These are phyloP conservation scores for Elongisporangium prolatum DNA, from an alignment of 352 stramenopile species.

Conservation along the genomic window DNA sequence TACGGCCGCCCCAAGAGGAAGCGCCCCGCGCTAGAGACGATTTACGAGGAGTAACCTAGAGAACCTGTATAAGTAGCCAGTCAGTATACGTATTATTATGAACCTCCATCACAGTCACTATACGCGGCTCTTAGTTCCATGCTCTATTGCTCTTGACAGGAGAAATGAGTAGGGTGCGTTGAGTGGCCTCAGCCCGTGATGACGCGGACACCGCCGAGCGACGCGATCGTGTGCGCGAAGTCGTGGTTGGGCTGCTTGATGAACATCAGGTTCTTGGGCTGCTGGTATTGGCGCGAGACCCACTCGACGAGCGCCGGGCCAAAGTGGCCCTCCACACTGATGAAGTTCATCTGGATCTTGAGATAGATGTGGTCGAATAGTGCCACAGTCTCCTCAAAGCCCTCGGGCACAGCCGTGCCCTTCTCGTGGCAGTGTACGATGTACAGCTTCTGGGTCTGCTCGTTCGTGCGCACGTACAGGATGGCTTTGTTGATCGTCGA, in stretches of 20 bases:
- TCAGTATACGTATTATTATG: neutral
- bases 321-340: slow-evolving; percentile 84
- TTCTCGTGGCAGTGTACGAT: slow-evolving; percentile 88
- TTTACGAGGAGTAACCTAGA: slow-evolving; percentile 30
- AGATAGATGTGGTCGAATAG: slow-evolving; percentile 94
- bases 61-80: neutral
- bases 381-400: slow-evolving; percentile 83
- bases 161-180: neutral
- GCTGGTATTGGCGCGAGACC: slow-evolving; percentile 82
- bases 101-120: neutral
- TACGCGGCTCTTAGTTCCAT: too few relatives aligned
- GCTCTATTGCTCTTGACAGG: neutral
- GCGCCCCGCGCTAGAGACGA: slow-evolving; percentile 31
- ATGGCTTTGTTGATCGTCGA: slow-evolving; percentile 95
- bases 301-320: slow-evolving; percentile 91
- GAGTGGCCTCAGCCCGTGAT: slow-evolving; percentile 78
- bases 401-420: slow-evolving; percentile 47
- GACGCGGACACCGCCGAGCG: slow-evolving; percentile 89
- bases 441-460: slow-evolving; percentile 88
- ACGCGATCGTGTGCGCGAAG: slow-evolving; percentile 90
- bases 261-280: slow-evolving; percentile 96
- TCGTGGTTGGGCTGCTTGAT: slow-evolving; percentile 95
- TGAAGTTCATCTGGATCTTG: slow-evolving; percentile 92
- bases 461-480: slow-evolving; percentile 93
- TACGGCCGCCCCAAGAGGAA: slow-evolving; percentile 31